A percentile compares a stretch with the other conserved stretches of the same genome.
Conservation (phyloP, 2,329 filamentous ascomycete species). For the Aphanoascus verrucosus region DNA sequence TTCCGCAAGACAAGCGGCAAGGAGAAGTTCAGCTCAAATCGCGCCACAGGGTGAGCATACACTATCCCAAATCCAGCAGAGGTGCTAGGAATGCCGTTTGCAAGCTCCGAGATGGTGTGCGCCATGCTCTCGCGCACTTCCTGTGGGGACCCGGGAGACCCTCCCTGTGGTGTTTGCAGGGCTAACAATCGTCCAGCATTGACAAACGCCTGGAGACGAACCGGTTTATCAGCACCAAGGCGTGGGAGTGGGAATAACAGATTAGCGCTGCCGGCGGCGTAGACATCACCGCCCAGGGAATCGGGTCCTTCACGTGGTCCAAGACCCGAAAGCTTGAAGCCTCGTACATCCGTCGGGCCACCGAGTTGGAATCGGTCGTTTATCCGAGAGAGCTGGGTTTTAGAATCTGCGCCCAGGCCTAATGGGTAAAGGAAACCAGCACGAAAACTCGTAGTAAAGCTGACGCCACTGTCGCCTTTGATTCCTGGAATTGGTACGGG, state of each 20-base stretch:
- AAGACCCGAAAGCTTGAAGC: slow-evolving; percentile 80
- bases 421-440: slow-evolving; percentile 77
- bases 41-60: slow-evolving; percentile 84
- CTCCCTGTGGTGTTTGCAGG: slow-evolving; percentile 47
- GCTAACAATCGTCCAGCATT: slow-evolving; percentile 81
- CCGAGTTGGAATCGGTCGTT: slow-evolving; percentile 95
- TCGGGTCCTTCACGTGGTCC: slow-evolving; percentile 80
- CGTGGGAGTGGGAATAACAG: slow-evolving; percentile 75
- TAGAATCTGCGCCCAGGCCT: slow-evolving; percentile 46
- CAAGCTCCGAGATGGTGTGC: slow-evolving; percentile 58
- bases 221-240: slow-evolving; percentile 67
- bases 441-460: slow-evolving; percentile 69
- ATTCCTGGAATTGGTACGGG: slow-evolving; percentile 61
- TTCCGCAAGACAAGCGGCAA: slow-evolving; percentile 69
- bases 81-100: slow-evolving; percentile 67
- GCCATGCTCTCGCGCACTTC: slow-evolving; percentile 37
- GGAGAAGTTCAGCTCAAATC: slow-evolving; percentile 94
- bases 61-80: slow-evolving; percentile 83
- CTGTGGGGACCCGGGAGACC: slow-evolving; percentile 40
- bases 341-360: slow-evolving; percentile 86
- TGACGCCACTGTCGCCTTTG: slow-evolving; percentile 62
- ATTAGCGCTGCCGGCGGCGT: slow-evolving; percentile 78
- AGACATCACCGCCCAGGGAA: slow-evolving; percentile 82
- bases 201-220: slow-evolving; percentile 80
- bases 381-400: slow-evolving; percentile 60